A percentile compares a stretch with the other conserved stretches of the same genome.
Conservation (phyloP, 306 rosid species). For the Luffa aegyptiaca region DNA sequence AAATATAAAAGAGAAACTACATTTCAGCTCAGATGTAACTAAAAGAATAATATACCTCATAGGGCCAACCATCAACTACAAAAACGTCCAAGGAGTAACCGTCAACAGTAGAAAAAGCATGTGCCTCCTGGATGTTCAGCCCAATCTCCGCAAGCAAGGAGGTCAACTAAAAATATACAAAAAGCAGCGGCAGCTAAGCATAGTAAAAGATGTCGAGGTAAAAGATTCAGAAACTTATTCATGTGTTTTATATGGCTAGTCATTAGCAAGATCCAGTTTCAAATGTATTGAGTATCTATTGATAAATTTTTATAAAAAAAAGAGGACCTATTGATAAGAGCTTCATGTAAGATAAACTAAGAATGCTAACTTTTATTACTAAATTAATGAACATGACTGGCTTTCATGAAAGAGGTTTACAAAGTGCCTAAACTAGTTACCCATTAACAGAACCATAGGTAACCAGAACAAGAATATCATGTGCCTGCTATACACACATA, state of each 20-base stretch:
- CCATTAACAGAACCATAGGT: background rate
- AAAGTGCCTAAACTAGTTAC: background rate
- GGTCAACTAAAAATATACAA: slow-evolving; percentile 58
- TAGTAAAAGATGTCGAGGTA: background rate
- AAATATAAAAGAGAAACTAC: background rate
- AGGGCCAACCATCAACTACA: slow-evolving; percentile 99
- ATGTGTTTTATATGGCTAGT: background rate
- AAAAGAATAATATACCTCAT: slow-evolving; percentile 49
- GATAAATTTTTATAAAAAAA: background rate
- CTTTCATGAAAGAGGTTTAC: background rate
- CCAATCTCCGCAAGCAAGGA: slow-evolving; percentile 95
- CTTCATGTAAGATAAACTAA: background rate
- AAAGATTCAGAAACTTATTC: background rate
- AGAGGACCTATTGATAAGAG: background rate
- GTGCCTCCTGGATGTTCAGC: slow-evolving; percentile 96
- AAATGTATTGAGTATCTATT: background rate
- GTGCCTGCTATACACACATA: background rate
- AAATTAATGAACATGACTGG: background rate
- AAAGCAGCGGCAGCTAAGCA: background rate
- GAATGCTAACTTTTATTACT: background rate
- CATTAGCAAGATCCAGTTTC: background rate
- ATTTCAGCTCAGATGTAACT: background rate
- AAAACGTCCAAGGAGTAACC: slow-evolving; percentile 96
- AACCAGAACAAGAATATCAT: background rate
- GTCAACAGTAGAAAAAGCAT: slow-evolving; percentile 87